A percentile compares a stretch with the other conserved stretches of the same genome.
Evolutionary conservation across 768 basidiomycete species (phyloP).

Genomic region (Fistulinella prunicolor): DNA sequence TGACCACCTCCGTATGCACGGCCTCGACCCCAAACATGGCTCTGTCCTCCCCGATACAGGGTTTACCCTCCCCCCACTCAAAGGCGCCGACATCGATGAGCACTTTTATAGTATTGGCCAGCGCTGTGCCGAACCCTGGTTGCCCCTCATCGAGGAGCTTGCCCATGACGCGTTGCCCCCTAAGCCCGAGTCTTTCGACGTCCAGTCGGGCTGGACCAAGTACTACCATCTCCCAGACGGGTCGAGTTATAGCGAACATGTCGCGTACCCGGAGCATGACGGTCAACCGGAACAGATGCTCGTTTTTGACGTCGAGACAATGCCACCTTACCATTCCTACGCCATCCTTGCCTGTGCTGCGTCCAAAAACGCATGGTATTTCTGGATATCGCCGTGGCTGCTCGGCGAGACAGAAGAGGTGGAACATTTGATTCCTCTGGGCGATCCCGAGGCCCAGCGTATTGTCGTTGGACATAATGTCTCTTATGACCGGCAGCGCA

Average conservation of each 20-base stretch:
- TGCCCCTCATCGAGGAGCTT: constrained; percentile 62
- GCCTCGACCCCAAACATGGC: constrained; percentile 74
- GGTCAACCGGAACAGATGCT: constrained; percentile 70
- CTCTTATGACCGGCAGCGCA: constrained; percentile 85
- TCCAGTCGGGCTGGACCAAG: constrained; percentile 84
- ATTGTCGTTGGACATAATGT: constrained; percentile 93
- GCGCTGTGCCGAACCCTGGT: constrained; percentile 71
- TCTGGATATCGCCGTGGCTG: constrained; percentile 95
- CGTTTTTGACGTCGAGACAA: constrained; percentile 91
- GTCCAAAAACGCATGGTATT: constrained; percentile 85
- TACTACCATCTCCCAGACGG: constrained; percentile 74
- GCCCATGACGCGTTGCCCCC: constrained; percentile 54
- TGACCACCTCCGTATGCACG: constrained; percentile 79
- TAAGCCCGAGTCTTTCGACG: constrained; percentile 51
- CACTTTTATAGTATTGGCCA: constrained; percentile 85
- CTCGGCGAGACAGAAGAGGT: constrained; percentile 56
- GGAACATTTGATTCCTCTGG: constrained; percentile 73
- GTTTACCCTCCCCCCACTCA: constrained; percentile 82
- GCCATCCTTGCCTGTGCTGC: constrained; percentile 89
- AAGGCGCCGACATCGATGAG: constrained; percentile 77
- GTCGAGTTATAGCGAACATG: constrained; percentile 69
- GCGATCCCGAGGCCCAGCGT: constrained; percentile 48
- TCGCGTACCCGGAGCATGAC: constrained; percentile 62
- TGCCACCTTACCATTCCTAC: constrained; percentile 78
- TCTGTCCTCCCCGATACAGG: constrained; percentile 75